phyloP scores from a whole-genome alignment of 1,139 yeast genomes.

The Scheffersomyces stambukii region DNA sequence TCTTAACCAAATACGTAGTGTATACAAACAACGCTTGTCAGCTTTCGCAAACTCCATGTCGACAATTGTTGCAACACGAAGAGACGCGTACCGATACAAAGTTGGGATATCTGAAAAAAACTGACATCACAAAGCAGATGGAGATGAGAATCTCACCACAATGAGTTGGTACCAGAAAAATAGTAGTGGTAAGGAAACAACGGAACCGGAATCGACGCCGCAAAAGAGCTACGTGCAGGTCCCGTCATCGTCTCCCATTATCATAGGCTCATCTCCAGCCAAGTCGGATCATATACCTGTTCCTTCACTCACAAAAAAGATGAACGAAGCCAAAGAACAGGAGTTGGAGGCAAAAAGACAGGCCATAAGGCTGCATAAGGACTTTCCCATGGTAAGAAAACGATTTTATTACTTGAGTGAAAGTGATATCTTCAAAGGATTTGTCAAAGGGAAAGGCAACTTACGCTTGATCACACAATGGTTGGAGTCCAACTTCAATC shows the following conservation, averaged over 20 bases:
- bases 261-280: conserved; percentile 17
- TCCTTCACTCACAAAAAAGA: conserved; percentile 12
- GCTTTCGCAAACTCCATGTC: too few species aligned
- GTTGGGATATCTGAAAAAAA: too few species aligned
- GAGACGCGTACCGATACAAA: too few species aligned
- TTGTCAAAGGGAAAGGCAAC: conserved; percentile 56
- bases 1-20: too few species aligned
- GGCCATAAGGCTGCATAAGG: conserved; percentile 38
- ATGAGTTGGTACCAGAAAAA: too few species aligned
- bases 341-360: conserved; percentile 34
- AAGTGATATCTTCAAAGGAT: conserved; percentile 56
- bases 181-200: too few species aligned
- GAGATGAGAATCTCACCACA: too few species aligned
- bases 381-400: conserved; percentile 47
- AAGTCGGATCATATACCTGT: conserved; percentile 3
- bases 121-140: too few species aligned
- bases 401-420: conserved; percentile 44
- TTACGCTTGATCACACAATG: conserved; percentile 51
- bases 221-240: conserved; percentile 27
- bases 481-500: conserved; percentile 35
- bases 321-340: conserved; percentile 22
- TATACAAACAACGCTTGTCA: too few species aligned
- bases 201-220: conserved; percentile 19
- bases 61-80: too few species aligned
- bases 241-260: conserved; percentile 36